Conservation (phyloP, 306 rosid genomes). For the Mimosa bimucronata region DNA sequence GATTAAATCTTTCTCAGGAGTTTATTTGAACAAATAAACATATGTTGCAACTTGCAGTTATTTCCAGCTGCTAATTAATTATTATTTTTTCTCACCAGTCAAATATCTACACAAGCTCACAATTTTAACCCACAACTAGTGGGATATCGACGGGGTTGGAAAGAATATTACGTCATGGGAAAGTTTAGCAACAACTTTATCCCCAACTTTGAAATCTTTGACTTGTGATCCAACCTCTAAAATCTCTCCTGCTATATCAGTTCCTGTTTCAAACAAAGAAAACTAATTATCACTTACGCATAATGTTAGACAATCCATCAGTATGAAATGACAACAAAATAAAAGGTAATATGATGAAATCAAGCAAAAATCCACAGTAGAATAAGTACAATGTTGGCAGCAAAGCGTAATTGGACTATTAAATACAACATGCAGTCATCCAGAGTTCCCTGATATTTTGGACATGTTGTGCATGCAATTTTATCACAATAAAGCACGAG, state of each 20-base stretch:
- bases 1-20: neutral
- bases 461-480: neutral
- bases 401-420: neutral
- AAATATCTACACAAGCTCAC: neutral
- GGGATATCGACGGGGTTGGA: conserved; percentile 1
- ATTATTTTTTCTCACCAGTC: neutral
- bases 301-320: neutral
- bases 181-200: conserved; percentile 64
- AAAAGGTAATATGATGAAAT: neutral
- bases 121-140: neutral
- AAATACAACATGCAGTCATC: too few relatives aligned
- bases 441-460: too few relatives aligned
- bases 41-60: neutral
- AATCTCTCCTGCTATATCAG: conserved; percentile 71
- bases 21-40: neutral
- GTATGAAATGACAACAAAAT: neutral
- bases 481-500: neutral
- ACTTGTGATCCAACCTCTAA: conserved; percentile 58
- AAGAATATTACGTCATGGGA: conserved; percentile 40
- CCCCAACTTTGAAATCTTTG: conserved; percentile 61
- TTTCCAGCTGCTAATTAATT: neutral
- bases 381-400: neutral
- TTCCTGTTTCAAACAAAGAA: conserved; percentile 40
- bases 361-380: neutral
- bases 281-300: too few relatives aligned